Conservation (phyloP, 164 flowering plant genomes). For the Kalanchoe fedtschenkoi region DNA sequence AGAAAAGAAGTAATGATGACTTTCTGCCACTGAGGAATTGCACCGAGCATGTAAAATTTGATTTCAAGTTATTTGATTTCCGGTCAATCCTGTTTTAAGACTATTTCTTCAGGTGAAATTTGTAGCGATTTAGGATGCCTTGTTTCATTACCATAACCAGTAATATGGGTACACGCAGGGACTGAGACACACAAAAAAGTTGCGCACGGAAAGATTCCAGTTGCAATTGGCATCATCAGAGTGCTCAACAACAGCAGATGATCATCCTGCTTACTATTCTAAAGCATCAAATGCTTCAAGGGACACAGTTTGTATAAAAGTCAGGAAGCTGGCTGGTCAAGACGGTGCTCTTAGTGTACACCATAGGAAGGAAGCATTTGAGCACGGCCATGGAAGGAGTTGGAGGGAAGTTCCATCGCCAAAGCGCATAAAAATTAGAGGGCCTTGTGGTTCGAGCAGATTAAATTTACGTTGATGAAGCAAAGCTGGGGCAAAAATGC, state of each 20-base stretch:
- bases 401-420: conserved; percentile 33
- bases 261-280: conserved; percentile 9
- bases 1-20: conserved; percentile 23
- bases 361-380: conserved; percentile 27
- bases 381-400: conserved; percentile 18
- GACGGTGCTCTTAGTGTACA: conserved; percentile 19
- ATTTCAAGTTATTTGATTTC: background rate
- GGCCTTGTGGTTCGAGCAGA: conserved; percentile 18
- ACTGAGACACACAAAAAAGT: conserved; percentile 51
- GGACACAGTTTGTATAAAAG: conserved; percentile 31
- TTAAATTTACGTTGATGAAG: conserved; percentile 23
- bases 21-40: conserved; percentile 17
- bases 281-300: conserved; percentile 16
- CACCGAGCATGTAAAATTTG: conserved; percentile 36
- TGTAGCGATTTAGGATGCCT: background rate
- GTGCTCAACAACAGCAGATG: conserved; percentile 14
- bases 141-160: background rate
- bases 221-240: conserved; percentile 20
- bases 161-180: conserved; percentile 26
- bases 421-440: conserved; percentile 70
- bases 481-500: conserved; percentile 17
- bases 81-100: no score
- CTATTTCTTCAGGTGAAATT: no score
- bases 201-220: conserved; percentile 24
- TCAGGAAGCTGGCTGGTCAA: conserved; percentile 20